Evolutionary conservation across 768 basidiomycete genomes (phyloP).

Genomic region (Suillus brevipes): DNA sequence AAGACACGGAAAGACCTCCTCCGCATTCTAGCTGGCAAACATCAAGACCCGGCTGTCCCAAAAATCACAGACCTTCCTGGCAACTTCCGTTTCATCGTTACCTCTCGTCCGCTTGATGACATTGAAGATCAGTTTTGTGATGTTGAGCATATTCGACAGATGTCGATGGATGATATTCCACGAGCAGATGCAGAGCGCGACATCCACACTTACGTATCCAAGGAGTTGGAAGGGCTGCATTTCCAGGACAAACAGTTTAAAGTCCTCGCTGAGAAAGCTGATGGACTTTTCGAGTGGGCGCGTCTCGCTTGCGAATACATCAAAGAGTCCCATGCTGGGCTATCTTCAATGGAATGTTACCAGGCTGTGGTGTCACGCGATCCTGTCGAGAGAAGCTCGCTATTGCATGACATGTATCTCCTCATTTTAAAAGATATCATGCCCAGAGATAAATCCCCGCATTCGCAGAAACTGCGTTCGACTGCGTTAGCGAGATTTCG

Average conservation of each 20-base stretch:
- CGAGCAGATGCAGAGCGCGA: not conserved
- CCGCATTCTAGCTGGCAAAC: too few species aligned
- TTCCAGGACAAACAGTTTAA: not conserved
- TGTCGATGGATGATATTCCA: not conserved
- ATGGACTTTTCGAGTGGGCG: not conserved
- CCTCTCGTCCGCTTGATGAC: too few species aligned
- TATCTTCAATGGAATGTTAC: not conserved
- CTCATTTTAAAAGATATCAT: not conserved
- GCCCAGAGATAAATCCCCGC: not conserved
- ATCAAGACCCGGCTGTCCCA: too few species aligned
- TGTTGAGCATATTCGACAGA: not conserved
- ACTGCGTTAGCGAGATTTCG: not conserved
- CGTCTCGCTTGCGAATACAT: not conserved
- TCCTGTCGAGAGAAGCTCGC: not conserved
- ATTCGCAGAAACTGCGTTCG: not conserved
- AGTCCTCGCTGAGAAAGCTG: not conserved
- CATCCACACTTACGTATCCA: not conserved
- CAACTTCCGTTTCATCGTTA: too few species aligned
- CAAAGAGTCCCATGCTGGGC: not conserved
- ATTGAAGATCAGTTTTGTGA: too few species aligned
- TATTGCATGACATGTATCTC: not conserved
- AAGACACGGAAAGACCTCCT: too few species aligned
- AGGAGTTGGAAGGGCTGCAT: not conserved
- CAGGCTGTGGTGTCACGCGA: not conserved
- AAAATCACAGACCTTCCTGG: too few species aligned